Conservation (phyloP, 768 basidiomycete species). For the Tremella fuciformis region DNA sequence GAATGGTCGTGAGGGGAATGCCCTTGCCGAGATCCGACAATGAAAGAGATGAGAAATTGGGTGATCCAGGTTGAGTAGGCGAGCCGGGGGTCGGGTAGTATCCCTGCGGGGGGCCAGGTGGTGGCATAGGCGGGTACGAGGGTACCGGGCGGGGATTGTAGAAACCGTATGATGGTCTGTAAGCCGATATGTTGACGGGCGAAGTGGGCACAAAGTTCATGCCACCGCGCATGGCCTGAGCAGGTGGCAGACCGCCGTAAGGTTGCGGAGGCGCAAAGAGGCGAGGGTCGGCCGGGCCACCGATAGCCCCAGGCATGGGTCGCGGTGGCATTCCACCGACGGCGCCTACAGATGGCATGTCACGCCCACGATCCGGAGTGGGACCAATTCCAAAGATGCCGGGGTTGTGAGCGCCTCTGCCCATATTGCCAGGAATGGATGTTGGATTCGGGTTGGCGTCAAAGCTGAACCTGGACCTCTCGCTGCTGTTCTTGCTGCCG, state of each 20-base stretch:
- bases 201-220: conserved; percentile 6
- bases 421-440: background rate
- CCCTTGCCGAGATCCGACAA: conserved; percentile 69
- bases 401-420: background rate
- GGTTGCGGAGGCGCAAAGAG: conserved; percentile 9
- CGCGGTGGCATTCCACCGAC: background rate
- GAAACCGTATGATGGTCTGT: conserved; percentile 1
- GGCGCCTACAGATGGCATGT: background rate
- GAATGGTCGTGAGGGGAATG: conserved; percentile 77
- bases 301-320: background rate
- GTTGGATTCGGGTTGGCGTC: conserved; percentile 14
- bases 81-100: conserved; percentile 16
- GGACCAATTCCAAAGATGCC: background rate
- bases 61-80: conserved; percentile 22
- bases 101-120: background rate
- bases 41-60: conserved; percentile 41
- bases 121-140: background rate
- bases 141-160: conserved; percentile 4
- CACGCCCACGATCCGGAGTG: conserved; percentile 2
- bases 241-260: conserved; percentile 5
- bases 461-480: conserved; percentile 29
- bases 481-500: conserved; percentile 22
- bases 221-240: conserved; percentile 3
- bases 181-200: background rate
- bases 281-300: conserved; percentile 7